Percentiles rank a stretch among this genome's conserved stretches.
These are phyloP conservation scores for Leishmania major DNA, from an alignment of 208 protist species.

Conservation along the genomic window DNA sequence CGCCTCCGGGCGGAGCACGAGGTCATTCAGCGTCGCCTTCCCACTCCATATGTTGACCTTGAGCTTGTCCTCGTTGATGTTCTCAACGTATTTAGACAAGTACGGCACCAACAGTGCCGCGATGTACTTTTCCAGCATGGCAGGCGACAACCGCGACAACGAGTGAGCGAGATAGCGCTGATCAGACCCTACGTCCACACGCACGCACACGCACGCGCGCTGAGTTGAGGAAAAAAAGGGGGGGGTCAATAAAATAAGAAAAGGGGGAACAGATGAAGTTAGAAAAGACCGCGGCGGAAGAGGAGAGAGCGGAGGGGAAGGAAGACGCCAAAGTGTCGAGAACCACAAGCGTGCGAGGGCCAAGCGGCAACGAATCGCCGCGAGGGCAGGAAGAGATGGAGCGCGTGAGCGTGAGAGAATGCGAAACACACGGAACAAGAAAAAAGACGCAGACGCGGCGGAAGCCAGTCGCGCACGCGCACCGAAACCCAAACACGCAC, in stretches of 20 bases:
- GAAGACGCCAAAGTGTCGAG: neutral
- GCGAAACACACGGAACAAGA: neutral
- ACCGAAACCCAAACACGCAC: neutral
- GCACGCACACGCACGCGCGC: conserved; percentile 8
- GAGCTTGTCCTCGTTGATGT: conserved; percentile 82
- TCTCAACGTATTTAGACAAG: conserved; percentile 81
- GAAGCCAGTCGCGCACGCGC: neutral
- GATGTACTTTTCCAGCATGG: conserved; percentile 88
- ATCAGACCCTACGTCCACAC: neutral
- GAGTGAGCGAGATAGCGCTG: neutral
- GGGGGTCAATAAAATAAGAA: neutral
- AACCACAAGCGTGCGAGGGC: neutral
- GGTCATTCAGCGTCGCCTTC: conserved; percentile 77
- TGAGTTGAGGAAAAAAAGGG: neutral
- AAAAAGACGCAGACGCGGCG: neutral
- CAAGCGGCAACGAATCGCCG: neutral
- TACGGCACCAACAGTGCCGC: conserved; percentile 86
- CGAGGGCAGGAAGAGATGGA: neutral
- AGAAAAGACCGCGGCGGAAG: neutral
- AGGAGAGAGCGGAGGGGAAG: too few species aligned
- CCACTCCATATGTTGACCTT: conserved; percentile 84
- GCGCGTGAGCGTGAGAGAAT: too few species aligned
- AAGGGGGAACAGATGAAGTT: too few species aligned
- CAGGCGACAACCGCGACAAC: neutral
- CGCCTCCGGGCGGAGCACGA: conserved; percentile 65